Conservation (phyloP, 352 stramenopile genomes). For the Blastocystis sp. region DNA sequence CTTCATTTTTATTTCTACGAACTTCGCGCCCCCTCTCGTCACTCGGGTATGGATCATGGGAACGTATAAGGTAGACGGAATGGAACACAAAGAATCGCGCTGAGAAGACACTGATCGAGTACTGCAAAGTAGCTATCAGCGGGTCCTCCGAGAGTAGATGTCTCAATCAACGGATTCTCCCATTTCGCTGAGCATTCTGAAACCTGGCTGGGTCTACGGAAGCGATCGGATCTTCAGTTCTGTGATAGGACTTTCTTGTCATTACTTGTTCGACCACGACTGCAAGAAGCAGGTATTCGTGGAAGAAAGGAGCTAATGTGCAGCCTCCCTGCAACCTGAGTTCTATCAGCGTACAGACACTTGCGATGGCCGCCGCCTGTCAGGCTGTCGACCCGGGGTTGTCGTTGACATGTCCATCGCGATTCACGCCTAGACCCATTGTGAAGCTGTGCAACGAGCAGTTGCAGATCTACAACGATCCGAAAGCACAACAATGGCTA, state of each 20-base stretch:
- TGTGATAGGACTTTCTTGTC: not conserved
- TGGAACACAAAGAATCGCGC: constrained; percentile 40
- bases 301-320: not conserved
- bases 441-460: constrained; percentile 24
- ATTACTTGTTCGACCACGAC: not conserved
- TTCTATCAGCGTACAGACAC: constrained; percentile 11
- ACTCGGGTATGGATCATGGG: not conserved
- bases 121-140: not conserved
- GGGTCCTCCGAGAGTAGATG: not conserved
- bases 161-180: constrained; percentile 31
- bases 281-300: not conserved
- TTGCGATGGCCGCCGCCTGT: constrained; percentile 17
- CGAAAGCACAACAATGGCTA: not conserved
- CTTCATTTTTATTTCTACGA: constrained; percentile 37
- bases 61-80: not conserved
- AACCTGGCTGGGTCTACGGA: constrained; percentile 45
- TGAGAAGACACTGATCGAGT: constrained; percentile 25
- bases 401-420: no score
- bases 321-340: constrained; percentile 26
- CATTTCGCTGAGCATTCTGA: constrained; percentile 33
- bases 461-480: not conserved
- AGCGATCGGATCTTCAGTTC: constrained; percentile 1
- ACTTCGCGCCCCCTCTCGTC: constrained; percentile 28
- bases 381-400: not conserved
- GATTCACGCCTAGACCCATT: not conserved